These are phyloP conservation scores for Ganoderma resinaceum DNA, from an alignment of 1,284 basidiomycete species.

Conservation along the genomic window DNA sequence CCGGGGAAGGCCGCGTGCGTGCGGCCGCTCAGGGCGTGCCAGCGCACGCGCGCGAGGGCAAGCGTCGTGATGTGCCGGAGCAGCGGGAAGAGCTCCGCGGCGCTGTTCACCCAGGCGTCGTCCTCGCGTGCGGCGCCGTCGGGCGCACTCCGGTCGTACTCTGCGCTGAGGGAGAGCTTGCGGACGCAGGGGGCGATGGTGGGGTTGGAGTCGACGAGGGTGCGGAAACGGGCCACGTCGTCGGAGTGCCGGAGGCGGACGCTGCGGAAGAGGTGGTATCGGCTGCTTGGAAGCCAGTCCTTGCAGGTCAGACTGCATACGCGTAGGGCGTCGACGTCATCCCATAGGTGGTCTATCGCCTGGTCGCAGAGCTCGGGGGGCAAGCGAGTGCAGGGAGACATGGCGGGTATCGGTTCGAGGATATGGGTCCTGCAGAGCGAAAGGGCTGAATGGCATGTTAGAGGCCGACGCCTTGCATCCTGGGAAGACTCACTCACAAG, in stretches of 20 bases:
- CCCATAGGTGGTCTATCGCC: conserved; percentile 42
- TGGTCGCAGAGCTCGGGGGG: conserved; percentile 42
- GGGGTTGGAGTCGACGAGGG: conserved; percentile 33
- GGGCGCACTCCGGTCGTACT: conserved; percentile 33
- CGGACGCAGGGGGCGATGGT: conserved; percentile 38
- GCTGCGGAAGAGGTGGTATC: conserved; percentile 42
- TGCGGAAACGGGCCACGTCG: conserved; percentile 35
- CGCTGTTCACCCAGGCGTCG: conserved; percentile 39
- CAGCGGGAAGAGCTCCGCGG: conserved; percentile 29
- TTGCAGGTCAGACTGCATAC: conserved; percentile 39
- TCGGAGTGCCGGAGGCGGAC: conserved; percentile 37
- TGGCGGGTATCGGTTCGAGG: conserved; percentile 13
- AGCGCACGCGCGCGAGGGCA: conserved; percentile 38
- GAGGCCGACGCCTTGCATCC: neutral
- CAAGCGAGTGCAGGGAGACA: conserved; percentile 21
- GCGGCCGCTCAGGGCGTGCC: conserved; percentile 34
- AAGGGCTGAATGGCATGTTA: neutral
- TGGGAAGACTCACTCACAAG: neutral
- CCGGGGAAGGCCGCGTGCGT: conserved; percentile 35
- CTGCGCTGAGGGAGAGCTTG: conserved; percentile 38
- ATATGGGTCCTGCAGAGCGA: neutral
- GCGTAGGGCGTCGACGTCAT: conserved; percentile 36
- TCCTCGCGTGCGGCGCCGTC: conserved; percentile 35
- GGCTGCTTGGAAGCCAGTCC: conserved; percentile 38
- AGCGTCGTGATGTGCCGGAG: conserved; percentile 35